Evolutionary conservation across 2,329 filamentous ascomycete genomes (phyloP).

Genomic region (Fusarium mexicanum): DNA sequence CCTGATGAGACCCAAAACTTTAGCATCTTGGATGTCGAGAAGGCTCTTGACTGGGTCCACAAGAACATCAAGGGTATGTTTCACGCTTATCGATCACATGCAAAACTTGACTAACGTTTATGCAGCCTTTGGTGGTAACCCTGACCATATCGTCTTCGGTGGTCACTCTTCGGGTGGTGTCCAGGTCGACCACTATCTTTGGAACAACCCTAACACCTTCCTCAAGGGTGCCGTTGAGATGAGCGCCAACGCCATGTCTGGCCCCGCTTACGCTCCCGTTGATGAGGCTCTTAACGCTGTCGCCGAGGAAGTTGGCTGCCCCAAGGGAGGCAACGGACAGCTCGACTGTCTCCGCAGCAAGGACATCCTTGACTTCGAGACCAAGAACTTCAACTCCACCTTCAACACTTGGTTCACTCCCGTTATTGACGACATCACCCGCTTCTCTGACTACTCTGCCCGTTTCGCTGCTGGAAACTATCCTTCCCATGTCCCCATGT

Average conservation of each 20-base stretch:
- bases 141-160: constrained; percentile 56
- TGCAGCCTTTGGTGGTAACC: constrained; percentile 55
- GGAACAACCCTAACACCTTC: constrained; percentile 51
- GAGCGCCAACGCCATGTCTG: constrained; percentile 54
- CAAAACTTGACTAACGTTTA: neutral
- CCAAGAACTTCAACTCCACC: constrained; percentile 43
- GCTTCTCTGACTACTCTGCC: constrained; percentile 45
- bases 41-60: constrained; percentile 41
- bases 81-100: neutral
- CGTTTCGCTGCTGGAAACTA: constrained; percentile 39
- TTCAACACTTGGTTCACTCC: constrained; percentile 56
- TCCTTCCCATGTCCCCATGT: constrained; percentile 48
- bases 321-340: constrained; percentile 43
- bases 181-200: constrained; percentile 54
- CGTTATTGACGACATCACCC: constrained; percentile 48
- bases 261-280: constrained; percentile 50
- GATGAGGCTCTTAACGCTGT: constrained; percentile 51
- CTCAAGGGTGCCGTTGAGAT: constrained; percentile 53
- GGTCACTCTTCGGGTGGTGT: constrained; percentile 52
- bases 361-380: constrained; percentile 35
- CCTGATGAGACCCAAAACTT: constrained; percentile 40
- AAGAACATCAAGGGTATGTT: constrained; percentile 36
- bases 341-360: constrained; percentile 51
- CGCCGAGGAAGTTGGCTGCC: constrained; percentile 50
- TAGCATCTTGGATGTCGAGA: constrained; percentile 40